Conservation (phyloP, 179 eudicot genomes). For the Sideroxylon spinosum region DNA sequence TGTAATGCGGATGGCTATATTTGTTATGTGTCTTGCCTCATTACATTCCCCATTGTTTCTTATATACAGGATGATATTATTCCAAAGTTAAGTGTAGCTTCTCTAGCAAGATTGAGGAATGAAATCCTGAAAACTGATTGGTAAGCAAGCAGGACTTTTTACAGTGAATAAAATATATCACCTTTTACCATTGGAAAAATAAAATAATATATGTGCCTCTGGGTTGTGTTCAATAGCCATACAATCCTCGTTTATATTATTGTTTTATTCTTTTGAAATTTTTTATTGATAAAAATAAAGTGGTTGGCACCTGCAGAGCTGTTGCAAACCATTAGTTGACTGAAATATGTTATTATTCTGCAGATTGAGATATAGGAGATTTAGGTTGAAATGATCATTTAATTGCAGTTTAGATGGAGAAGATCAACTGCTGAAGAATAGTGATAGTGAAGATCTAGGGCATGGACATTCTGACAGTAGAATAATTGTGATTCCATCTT, state of each 20-base stretch:
- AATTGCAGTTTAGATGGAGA: too few species aligned
- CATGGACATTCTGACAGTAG: too few species aligned
- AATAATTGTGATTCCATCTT: too few species aligned
- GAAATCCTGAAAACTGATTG: slow-evolving; percentile 93
- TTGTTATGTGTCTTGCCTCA: not conserved
- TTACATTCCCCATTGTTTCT: slow-evolving; percentile 3
- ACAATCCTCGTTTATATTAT: not conserved
- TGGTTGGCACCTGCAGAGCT: too few species aligned
- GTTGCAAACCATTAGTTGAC: too few species aligned
- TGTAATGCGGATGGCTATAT: not conserved
- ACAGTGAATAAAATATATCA: not conserved
- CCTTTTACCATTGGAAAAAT: not conserved
- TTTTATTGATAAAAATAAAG: too few species aligned
- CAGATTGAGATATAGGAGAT: too few species aligned
- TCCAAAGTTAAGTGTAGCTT: slow-evolving; percentile 84
- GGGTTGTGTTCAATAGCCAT: not conserved
- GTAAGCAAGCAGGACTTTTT: slow-evolving; percentile 34
- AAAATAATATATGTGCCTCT: not conserved
- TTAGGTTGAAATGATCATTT: too few species aligned
- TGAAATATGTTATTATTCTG: too few species aligned
- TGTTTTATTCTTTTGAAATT: not conserved
- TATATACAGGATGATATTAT: slow-evolving; percentile 80
- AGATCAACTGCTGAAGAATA: too few species aligned
- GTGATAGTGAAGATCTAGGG: too few species aligned
- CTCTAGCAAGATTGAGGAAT: slow-evolving; percentile 85